These are phyloP conservation scores for Saccharomyces hybrid DNA, from an alignment of 1,139 yeast genomes.

Conservation along the genomic window DNA sequence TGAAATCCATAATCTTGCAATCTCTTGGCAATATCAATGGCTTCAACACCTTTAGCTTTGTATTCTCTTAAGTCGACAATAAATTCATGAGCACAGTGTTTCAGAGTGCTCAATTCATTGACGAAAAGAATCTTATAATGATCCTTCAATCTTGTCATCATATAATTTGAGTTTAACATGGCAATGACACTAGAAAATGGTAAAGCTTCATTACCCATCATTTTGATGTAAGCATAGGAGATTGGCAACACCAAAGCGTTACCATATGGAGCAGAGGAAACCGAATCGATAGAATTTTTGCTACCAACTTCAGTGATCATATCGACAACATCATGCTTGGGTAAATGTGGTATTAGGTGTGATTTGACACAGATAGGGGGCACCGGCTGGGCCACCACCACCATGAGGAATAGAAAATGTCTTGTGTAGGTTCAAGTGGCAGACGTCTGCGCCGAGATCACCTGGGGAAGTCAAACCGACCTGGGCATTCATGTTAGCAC, in stretches of 20 bases:
- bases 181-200: slow-evolving; percentile 84
- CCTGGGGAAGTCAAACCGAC: slow-evolving; percentile 97
- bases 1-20: slow-evolving; percentile 97
- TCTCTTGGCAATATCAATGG: slow-evolving; percentile 93
- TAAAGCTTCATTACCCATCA: slow-evolving; percentile 80
- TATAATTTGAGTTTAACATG: slow-evolving; percentile 89
- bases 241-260: slow-evolving; percentile 91
- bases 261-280: slow-evolving; percentile 92
- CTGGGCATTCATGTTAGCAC: slow-evolving; percentile 99
- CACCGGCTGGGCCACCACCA: slow-evolving; percentile 99
- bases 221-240: slow-evolving; percentile 87
- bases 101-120: slow-evolving; percentile 48
- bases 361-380: slow-evolving; percentile 93
- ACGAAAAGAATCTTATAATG: slow-evolving; percentile 74
- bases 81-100: slow-evolving; percentile 94
- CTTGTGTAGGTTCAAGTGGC: slow-evolving; percentile 92
- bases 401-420: slow-evolving; percentile 98
- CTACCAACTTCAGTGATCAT: slow-evolving; percentile 44
- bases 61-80: slow-evolving; percentile 84
- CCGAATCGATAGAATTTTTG: slow-evolving; percentile 58
- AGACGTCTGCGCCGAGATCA: slow-evolving; percentile 96
- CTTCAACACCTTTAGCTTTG: slow-evolving; percentile 77
- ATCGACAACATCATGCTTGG: slow-evolving; percentile 59
- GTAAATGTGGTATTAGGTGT: slow-evolving; percentile 77
- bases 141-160: slow-evolving; percentile 68